Percentiles rank a stretch among this genome's conserved stretches.
Evolutionary conservation across 179 eudicot genomes (phyloP).

Genomic region (Spergularia azorica): DNA sequence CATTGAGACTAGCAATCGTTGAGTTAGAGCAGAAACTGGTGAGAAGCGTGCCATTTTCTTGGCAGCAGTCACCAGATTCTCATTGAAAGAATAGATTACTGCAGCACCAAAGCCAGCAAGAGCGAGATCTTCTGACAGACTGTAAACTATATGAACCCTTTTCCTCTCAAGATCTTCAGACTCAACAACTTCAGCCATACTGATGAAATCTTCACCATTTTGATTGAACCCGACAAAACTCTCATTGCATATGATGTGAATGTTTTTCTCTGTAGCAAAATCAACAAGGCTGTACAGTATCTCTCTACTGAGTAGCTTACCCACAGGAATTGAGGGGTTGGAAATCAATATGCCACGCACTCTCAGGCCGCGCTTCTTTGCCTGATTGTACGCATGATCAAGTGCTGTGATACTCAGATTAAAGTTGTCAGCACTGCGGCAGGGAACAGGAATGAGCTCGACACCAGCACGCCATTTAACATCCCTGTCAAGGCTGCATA

Average conservation of each 20-base stretch:
- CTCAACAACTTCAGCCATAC: constrained; percentile 70
- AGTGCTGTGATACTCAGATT: constrained; percentile 54
- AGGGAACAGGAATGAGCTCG: constrained; percentile 80
- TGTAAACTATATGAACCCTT: constrained; percentile 73
- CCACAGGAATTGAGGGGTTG: constrained; percentile 77
- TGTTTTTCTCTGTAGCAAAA: constrained; percentile 85
- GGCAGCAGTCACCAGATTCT: constrained; percentile 56
- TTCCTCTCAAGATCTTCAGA: constrained; percentile 58
- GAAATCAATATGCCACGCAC: constrained; percentile 77
- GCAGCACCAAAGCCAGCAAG: constrained; percentile 59
- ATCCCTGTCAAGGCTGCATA: constrained; percentile 78
- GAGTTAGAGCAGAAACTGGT: constrained; percentile 60
- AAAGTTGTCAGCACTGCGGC: constrained; percentile 87
- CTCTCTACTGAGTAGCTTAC: constrained; percentile 58
- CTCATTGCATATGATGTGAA: constrained; percentile 75
- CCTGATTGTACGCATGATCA: constrained; percentile 76
- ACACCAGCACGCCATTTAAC: constrained; percentile 87
- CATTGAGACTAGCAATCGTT: constrained; percentile 55
- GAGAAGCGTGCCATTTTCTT: constrained; percentile 68
- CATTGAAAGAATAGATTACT: constrained; percentile 59
- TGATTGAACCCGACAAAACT: constrained; percentile 56
- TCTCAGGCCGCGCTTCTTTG: constrained; percentile 75
- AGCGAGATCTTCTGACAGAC: constrained; percentile 75
- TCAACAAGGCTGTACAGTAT: constrained; percentile 63
- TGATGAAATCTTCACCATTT: constrained; percentile 53